Evolutionary conservation across 169 alveolate genomes (phyloP), one percentile per base, ranked within the genome.

Genomic region (Eimeria brunetti): DNA sequence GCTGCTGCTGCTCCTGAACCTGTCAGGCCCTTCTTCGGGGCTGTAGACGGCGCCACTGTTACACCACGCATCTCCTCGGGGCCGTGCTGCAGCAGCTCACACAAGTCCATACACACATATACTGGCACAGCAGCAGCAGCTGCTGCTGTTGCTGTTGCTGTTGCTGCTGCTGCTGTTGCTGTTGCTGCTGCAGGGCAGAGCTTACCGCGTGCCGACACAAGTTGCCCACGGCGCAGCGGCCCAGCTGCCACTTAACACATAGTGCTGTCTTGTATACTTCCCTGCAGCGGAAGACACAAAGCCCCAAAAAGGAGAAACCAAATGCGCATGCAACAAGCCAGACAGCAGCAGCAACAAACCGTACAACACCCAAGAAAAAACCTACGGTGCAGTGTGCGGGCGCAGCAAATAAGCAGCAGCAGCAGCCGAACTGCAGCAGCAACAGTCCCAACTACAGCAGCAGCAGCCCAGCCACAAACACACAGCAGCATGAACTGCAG

Each of bases 161-260:
- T 69, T 49, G 44, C 51, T 44, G 62, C 11, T 81, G 89, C 44
- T 46, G 46, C 56, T 81, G 71, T 11, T 49, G 93, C 69, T 64
- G 83, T 36, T 53, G 58, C 75, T 88, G 69, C 86, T 9, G 64
- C n/a, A 20, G 60, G 56, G 51, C 0, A 22, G 56, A 27, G 16
- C 96, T 69, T 36, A 94, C 96, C 88, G 96, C 96, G 33, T 94
- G 94, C 24, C 96, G 86, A 36, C 96, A 94, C 30, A 76, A 51
- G 89, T 64, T 84, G 46, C 96, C 96, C 7, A 78, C 96, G 36
- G 78, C 91, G 78, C 96, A 94, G 44, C 91, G 91, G 81, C 96
- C 96, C 92, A 73, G 67, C 67, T 67, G 90, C 92, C 94, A 94
- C 81, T 76, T 86, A 41, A 85, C 91, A 78, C 96, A 94, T 41